Percentiles rank a stretch among this genome's conserved stretches.
Conservation (phyloP, 2,329 filamentous ascomycete genomes). For the Ascocoryne sarcoides region DNA sequence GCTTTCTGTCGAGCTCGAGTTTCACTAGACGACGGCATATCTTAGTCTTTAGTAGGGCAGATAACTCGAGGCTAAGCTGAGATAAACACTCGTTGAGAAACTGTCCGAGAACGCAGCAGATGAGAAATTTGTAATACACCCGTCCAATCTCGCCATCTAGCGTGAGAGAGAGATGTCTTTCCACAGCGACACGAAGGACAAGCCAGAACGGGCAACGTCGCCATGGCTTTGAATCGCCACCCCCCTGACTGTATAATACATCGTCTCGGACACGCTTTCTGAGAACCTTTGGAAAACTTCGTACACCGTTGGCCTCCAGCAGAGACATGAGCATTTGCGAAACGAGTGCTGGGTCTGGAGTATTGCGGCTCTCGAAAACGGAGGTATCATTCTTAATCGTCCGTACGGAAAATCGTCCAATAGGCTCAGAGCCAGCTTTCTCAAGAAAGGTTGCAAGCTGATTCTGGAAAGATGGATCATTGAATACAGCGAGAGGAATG, state of each 20-base stretch:
- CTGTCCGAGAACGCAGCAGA: conserved; percentile 37
- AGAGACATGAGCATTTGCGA: conserved; percentile 52
- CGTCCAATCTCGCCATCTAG: conserved; percentile 35
- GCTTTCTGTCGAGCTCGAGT: conserved; percentile 44
- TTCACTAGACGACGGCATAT: conserved; percentile 50
- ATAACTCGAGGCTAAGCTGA: conserved; percentile 26
- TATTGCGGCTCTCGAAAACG: conserved; percentile 48
- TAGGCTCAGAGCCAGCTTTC: conserved; percentile 42
- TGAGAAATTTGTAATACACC: conserved; percentile 48
- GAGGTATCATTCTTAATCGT: conserved; percentile 41
- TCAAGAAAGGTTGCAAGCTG: conserved; percentile 44
- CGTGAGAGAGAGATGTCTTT: conserved; percentile 39
- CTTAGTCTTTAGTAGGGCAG: conserved; percentile 40
- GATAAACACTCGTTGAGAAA: conserved; percentile 36
- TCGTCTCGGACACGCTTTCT: conserved; percentile 55
- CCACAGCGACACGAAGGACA: conserved; percentile 47
- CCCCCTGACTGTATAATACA: conserved; percentile 37
- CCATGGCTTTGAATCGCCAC: conserved; percentile 45
- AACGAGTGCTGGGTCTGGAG: conserved; percentile 46
- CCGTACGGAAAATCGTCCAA: conserved; percentile 44
- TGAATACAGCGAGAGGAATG: conserved; percentile 34
- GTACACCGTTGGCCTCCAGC: conserved; percentile 43
- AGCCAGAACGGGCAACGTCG: conserved; percentile 56
- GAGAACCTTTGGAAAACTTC: conserved; percentile 31
- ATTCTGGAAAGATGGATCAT: conserved; percentile 36